Evolutionary conservation across 2,329 filamentous ascomycete genomes (phyloP), one percentile per base, ranked within the genome.

Genomic region (Penicillium sp.): DNA sequence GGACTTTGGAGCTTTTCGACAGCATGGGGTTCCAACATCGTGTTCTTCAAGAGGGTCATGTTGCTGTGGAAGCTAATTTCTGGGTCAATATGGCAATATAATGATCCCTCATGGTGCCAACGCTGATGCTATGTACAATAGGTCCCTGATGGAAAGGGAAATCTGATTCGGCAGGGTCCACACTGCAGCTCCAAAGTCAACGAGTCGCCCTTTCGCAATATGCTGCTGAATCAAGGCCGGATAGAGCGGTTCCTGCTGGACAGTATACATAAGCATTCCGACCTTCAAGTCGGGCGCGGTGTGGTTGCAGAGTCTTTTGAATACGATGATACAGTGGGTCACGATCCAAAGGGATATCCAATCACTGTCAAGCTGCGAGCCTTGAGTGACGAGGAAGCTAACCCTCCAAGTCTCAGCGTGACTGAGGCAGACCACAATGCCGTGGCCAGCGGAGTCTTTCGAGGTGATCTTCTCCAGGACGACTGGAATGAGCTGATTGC

Each of bases 201-300:
- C 89, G 51, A 87, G 82, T 22, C 81, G 83, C 5, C 65, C 0
- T 89, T 89, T 63, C 84, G 85, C 55, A 83, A 91, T 68, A 83
- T 86, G 3, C 85, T 89, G 4, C 72, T 92, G 40, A 88, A 90
- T 65, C 89, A 92, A 73, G 89, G 88, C 3, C 83, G 88, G 1
- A 85, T 91, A 60, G 89, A 91, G 69, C 78, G 82, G 1, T 88
- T 87, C 69, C 87, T 89, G 65, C 77, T 88, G 0, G 86, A 89
- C 61, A 81, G 83, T 47, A 83, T 89, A 53, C 80, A 81, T 61
- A 74, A 83, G 54, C 73, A 83, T 65, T 83, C 81, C 2, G 80
- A 82, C 16, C 81, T 87, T 49, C 68, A 71, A 5, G 80, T 90
- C 13, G 87, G 90, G 65, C 80, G 87, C 4, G 83, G 82, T 0